Conservation (phyloP, 1,139 yeast genomes). For the Blastobotrys capitulatus region DNA sequence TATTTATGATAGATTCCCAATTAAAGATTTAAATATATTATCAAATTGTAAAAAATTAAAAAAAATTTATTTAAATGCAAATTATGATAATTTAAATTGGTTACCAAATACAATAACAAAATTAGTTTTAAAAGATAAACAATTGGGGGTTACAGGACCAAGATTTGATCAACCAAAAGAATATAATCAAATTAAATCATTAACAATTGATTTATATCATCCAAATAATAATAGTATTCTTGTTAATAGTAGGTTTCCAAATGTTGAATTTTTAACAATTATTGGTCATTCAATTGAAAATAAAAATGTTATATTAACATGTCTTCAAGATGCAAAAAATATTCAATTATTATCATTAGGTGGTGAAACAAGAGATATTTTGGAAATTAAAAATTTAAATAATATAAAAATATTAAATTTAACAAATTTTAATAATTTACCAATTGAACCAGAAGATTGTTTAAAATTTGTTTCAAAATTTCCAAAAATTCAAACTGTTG, state of each 20-base stretch:
- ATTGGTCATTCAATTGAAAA: not conserved
- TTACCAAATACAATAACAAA: conserved; percentile 1
- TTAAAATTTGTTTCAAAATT: not conserved
- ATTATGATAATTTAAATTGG: not conserved
- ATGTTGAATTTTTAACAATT: not conserved
- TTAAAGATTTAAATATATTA: not conserved
- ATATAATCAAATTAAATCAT: not conserved
- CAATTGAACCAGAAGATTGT: not conserved
- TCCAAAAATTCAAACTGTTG: not conserved
- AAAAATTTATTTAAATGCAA: not conserved
- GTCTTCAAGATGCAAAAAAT: not conserved
- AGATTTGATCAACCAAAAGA: not conserved
- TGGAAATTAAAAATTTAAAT: not conserved
- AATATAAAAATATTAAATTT: not conserved
- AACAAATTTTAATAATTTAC: not conserved
- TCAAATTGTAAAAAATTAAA: not conserved
- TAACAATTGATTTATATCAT: not conserved
- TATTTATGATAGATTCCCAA: not conserved
- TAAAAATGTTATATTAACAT: not conserved
- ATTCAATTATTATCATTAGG: not conserved
- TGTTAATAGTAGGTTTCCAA: conserved; percentile 1
- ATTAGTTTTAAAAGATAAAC: not conserved
- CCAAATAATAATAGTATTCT: not conserved
- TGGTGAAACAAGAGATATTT: not conserved
- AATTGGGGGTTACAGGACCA: not conserved